Conservation (phyloP, 1,139 yeast genomes). For the Blastobotrys persicus region DNA sequence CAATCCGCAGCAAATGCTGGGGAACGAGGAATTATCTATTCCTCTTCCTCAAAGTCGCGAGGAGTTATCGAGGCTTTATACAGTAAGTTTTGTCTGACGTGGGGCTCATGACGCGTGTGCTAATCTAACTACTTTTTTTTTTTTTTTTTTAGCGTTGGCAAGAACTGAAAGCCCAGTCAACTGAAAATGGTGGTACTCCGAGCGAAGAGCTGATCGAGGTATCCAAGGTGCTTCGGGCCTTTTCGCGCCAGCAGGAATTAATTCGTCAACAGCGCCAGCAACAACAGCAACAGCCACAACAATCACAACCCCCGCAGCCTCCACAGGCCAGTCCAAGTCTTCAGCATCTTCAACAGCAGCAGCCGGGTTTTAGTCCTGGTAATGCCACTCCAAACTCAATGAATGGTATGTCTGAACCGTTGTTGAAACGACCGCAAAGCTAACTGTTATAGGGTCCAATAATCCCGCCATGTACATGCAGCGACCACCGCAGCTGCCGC, state of each 20-base stretch:
- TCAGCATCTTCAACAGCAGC: conserved; percentile 22
- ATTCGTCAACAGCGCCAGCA: conserved; percentile 35
- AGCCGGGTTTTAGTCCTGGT: conserved; percentile 3
- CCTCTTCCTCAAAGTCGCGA: conserved; percentile 16
- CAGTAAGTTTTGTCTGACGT: conserved; percentile 13
- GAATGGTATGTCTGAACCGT: neutral
- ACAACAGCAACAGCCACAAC: conserved; percentile 27
- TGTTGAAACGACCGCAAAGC: conserved; percentile 10
- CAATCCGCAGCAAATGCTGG: conserved; percentile 7
- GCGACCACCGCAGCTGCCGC: neutral
- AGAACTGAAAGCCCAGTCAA: conserved; percentile 32
- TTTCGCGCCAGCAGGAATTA: conserved; percentile 36
- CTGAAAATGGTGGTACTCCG: conserved; percentile 39
- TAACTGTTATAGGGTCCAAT: neutral
- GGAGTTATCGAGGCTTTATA: conserved; percentile 16
- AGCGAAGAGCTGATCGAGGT: conserved; percentile 38
- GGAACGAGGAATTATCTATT: conserved; percentile 5
- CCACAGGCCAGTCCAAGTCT: conserved; percentile 25
- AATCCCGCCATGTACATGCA: neutral
- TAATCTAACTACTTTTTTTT: conserved; percentile 6
- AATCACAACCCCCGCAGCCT: conserved; percentile 29
- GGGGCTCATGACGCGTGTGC: conserved; percentile 3
- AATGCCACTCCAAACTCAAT: neutral
- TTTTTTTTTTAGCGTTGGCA: conserved; percentile 38
- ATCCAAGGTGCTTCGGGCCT: conserved; percentile 31